Conservation (phyloP, 257 asterid genomes). For the Salvia miltiorrhiza region DNA sequence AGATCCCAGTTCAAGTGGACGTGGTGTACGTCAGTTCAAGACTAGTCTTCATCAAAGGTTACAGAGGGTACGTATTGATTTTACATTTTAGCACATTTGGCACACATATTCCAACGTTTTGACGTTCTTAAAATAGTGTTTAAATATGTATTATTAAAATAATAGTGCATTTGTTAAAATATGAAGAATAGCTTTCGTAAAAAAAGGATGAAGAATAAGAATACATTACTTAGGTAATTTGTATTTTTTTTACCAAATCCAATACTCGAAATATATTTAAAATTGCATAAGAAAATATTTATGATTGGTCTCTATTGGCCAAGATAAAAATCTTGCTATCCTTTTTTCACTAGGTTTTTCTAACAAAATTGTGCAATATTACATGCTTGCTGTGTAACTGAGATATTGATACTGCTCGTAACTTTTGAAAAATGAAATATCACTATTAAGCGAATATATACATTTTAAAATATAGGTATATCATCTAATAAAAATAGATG, state of each 20-base stretch:
- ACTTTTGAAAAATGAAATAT: not conserved
- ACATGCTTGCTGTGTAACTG: no score
- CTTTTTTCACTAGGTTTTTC: no score
- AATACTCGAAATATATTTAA: not conserved
- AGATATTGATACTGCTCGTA: no score
- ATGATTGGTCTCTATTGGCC: not conserved
- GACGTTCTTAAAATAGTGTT: not conserved
- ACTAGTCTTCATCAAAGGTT: conserved; percentile 91
- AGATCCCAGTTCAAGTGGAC: conserved; percentile 90
- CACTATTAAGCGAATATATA: not conserved
- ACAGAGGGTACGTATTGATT: conserved; percentile 51
- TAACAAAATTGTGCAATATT: no score
- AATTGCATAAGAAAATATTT: not conserved
- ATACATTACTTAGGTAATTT: not conserved
- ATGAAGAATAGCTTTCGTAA: no score
- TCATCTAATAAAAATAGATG: not conserved
- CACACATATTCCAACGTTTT: not conserved
- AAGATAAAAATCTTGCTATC: not conserved
- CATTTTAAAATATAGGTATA: not conserved
- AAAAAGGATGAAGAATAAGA: no score
- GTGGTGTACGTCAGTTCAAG: conserved; percentile 97
- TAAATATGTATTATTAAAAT: not conserved
- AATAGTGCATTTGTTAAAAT: no score
- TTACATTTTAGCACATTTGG: not conserved
- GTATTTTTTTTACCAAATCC: not conserved